Conservation (phyloP, 768 basidiomycete species). For the Amanita phalloides region DNA sequence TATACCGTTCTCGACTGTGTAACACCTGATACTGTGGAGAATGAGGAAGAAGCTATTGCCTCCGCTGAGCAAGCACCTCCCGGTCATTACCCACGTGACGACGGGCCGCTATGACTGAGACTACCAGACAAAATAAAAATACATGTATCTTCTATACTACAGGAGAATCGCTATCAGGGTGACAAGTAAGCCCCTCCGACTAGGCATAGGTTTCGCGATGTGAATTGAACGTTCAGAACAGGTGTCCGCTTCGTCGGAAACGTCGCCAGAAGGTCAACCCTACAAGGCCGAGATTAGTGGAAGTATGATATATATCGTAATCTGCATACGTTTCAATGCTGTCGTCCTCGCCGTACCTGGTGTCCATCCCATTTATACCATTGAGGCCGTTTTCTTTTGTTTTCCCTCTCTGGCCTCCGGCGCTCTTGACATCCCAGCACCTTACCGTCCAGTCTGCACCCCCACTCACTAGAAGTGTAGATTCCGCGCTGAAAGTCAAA, state of each 20-base stretch:
- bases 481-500: conserved; percentile 87
- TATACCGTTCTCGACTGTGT: neutral
- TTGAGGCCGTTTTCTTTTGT: conserved; percentile 42
- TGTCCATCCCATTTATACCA: conserved; percentile 7
- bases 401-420: conserved; percentile 55
- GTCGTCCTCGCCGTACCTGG: conserved; percentile 41
- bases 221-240: conserved; percentile 86
- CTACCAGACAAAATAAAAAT: neutral
- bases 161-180: conserved; percentile 30
- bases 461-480: conserved; percentile 82
- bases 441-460: conserved; percentile 93
- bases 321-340: conserved; percentile 59
- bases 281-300: conserved; percentile 19
- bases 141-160: conserved; percentile 2
- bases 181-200: conserved; percentile 70
- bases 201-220: conserved; percentile 87
- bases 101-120: neutral
- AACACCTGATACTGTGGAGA: neutral
- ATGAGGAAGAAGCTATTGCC: neutral
- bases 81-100: conserved; percentile 3
- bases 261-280: conserved; percentile 77
- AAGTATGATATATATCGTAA: neutral
- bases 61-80: neutral
- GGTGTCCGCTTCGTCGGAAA: conserved; percentile 97
- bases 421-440: conserved; percentile 91